Evolutionary conservation across 2,329 filamentous ascomycete species (phyloP), one percentile per base, ranked within the genome.

Genomic region (Aspergillus pseudonomiae): DNA sequence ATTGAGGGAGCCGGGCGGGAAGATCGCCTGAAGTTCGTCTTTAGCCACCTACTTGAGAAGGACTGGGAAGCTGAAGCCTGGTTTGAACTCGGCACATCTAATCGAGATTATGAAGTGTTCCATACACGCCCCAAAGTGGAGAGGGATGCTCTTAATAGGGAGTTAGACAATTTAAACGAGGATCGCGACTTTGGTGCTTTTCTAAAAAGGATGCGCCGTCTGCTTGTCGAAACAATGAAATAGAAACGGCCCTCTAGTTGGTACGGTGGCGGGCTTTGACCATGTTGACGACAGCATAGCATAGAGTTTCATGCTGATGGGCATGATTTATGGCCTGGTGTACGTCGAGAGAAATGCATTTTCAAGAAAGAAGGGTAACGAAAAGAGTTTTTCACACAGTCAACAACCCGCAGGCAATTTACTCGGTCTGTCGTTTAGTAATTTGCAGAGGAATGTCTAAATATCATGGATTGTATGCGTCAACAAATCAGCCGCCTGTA

Each of bases 1-100:
- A 96, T 99, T 73, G 94, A 98, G 75, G 94, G 94, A 1, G 91
- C 92, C 0, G 94, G 92, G 1, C 86, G 88, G 74, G 89, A 92
- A 66, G 94, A 97, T 78, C 86, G 91, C 30, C 83, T 99, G 70
- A 94, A 94, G 78, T 97, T 99, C 76, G 86, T 95, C 2, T 99
- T 93, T 75, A 91, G 88, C 32, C 92, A 96, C 77, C 83, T 98
- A 53, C 89, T 96, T 74, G 93, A 96, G 81, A 87, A 88, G 72
- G 90, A 95, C 74, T 94, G 92, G 90, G 92, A 94, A 71, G 86
- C 89, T 63, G 94, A 98, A 80, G 93, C 91, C 16, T 96, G 91
- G 89, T 98, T 99, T 75, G 94, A 98, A 81, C 82, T 99, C 62
- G 89, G 91, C 69, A 96, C 91, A 53, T 88, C 88, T 41, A 88